These are phyloP conservation scores for Lyophyllum decastes DNA, from an alignment of 768 basidiomycete genomes.

Conservation along the genomic window DNA sequence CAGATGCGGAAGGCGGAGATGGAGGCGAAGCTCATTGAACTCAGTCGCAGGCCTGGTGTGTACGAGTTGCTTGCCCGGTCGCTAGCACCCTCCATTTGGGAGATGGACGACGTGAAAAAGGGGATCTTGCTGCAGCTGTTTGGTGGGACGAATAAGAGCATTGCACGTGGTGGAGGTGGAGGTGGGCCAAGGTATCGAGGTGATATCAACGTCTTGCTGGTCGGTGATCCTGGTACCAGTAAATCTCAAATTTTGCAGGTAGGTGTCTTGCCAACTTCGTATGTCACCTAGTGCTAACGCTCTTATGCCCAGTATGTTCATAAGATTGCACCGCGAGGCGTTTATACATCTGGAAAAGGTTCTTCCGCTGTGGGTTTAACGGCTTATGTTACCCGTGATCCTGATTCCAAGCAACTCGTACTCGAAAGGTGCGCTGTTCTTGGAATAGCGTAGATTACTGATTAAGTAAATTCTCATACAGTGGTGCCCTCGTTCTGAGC, in stretches of 20 bases:
- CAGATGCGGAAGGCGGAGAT: slow-evolving; percentile 64
- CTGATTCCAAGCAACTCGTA: slow-evolving; percentile 97
- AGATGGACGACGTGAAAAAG: slow-evolving; percentile 99
- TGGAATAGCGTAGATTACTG: background rate
- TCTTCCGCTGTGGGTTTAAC: slow-evolving; percentile 99
- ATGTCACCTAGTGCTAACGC: background rate
- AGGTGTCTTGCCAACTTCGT: slow-evolving; percentile 18
- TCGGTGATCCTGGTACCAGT: slow-evolving; percentile 96
- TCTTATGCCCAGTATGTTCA: slow-evolving; percentile 79
- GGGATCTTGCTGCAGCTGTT: slow-evolving; percentile 95
- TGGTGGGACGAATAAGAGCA: slow-evolving; percentile 97
- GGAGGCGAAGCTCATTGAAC: slow-evolving; percentile 73
- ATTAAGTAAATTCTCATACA: slow-evolving; percentile 26
- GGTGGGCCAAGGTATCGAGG: slow-evolving; percentile 97
- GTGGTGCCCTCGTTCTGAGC: slow-evolving; percentile 91
- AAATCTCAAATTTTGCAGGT: slow-evolving; percentile 96
- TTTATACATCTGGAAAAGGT: slow-evolving; percentile 97
- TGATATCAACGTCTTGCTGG: slow-evolving; percentile 96
- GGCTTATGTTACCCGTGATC: slow-evolving; percentile 97
- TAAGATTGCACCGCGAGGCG: slow-evolving; percentile 96
- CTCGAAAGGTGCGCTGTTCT: slow-evolving; percentile 74
- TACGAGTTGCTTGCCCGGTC: slow-evolving; percentile 85
- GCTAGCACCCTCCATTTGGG: slow-evolving; percentile 94
- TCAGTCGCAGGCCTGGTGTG: slow-evolving; percentile 76
- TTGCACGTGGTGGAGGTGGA: slow-evolving; percentile 89